Evolutionary conservation across 208 protist species (phyloP).

Genomic region (Balamuthia mandrillaris): DNA sequence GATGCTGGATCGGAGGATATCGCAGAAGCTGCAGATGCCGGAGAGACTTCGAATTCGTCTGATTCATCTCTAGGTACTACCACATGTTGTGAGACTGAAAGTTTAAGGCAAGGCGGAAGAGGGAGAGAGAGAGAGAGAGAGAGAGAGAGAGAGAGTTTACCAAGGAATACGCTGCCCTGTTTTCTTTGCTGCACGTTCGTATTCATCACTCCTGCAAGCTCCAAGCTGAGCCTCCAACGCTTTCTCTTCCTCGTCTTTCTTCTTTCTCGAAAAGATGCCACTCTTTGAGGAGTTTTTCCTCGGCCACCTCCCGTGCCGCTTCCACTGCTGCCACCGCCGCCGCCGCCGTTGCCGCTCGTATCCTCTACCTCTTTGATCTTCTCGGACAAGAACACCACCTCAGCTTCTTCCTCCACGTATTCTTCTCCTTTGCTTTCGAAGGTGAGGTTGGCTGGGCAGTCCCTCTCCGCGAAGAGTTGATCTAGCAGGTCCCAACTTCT

Average conservation of each 20-base stretch:
- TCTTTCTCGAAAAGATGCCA: not conserved
- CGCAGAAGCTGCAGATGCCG: no score
- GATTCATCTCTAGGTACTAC: no score
- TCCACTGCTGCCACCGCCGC: not conserved
- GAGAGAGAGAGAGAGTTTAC: no score
- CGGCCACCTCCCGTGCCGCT: not conserved
- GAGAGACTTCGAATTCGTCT: no score
- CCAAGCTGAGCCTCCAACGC: not conserved
- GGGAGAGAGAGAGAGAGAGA: no score
- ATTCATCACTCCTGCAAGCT: not conserved
- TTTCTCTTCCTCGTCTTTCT: not conserved
- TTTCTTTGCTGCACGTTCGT: no score
- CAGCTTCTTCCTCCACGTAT: not conserved
- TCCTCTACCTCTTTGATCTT: not conserved
- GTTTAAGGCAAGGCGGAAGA: no score
- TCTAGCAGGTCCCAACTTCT: not conserved
- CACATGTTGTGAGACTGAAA: no score
- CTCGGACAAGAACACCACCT: slow-evolving; percentile 3
- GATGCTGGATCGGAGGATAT: no score
- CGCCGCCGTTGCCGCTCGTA: not conserved
- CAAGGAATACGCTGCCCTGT: no score
- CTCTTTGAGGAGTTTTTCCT: not conserved
- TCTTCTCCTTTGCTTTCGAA: not conserved
- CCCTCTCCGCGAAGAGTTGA: not conserved
- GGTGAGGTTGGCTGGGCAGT: not conserved